These are phyloP conservation scores for Aspergillus indologenus DNA, from an alignment of 495 filamentous ascomycete genomes.

Conservation along the genomic window DNA sequence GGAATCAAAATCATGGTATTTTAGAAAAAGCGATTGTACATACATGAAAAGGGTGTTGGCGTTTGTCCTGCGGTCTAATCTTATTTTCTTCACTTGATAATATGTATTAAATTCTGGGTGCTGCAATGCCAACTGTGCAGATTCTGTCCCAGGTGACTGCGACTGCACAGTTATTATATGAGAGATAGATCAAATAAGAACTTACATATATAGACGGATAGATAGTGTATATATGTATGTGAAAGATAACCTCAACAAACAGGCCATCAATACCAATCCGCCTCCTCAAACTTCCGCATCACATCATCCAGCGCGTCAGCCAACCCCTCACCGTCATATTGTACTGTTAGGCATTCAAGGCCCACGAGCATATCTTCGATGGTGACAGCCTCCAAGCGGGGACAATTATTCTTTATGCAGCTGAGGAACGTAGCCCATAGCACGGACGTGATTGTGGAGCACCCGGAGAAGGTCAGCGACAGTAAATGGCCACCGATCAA, in stretches of 20 bases:
- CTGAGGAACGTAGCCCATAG: background rate
- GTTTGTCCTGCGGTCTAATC: constrained; percentile 11
- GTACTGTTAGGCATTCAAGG: background rate
- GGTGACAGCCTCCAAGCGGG: background rate
- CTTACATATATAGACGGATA: too few species aligned
- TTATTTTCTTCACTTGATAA: constrained; percentile 3
- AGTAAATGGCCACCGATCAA: background rate
- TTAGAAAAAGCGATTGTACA: constrained; percentile 20
- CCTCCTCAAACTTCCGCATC: background rate
- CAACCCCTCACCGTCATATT: background rate
- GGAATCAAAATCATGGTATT: constrained; percentile 40
- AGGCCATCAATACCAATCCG: background rate
- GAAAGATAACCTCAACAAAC: background rate
- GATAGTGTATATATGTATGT: too few species aligned
- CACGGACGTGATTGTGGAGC: background rate
- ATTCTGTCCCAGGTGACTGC: too few species aligned
- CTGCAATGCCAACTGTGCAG: too few species aligned
- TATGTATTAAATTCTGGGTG: background rate
- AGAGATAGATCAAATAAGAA: too few species aligned
- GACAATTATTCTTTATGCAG: background rate
- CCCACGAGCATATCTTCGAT: background rate
- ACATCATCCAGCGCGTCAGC: background rate
- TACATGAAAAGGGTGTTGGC: constrained; percentile 8
- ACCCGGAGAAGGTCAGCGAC: background rate
- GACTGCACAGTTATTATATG: too few species aligned